Evolutionary conservation across 2,329 filamentous ascomycete species (phyloP).

Genomic region (Mollisia scopiformis): DNA sequence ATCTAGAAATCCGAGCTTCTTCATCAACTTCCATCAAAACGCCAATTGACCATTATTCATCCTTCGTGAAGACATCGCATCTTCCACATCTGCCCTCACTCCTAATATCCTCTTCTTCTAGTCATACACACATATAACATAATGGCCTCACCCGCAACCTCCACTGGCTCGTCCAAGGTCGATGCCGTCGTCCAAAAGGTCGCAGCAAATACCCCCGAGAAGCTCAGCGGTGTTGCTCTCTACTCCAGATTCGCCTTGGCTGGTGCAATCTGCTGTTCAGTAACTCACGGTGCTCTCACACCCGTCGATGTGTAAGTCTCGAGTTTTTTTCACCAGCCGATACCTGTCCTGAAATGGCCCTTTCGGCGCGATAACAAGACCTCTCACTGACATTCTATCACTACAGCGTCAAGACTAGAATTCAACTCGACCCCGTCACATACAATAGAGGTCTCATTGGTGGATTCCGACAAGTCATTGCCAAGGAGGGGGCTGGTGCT

Average conservation of each 20-base stretch:
- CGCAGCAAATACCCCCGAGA: conserved; percentile 39
- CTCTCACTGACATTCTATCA: conserved; percentile 27
- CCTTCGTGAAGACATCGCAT: conserved; percentile 17
- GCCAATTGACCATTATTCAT: conserved; percentile 12
- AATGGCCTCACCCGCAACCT: conserved; percentile 31
- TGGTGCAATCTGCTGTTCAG: conserved; percentile 95
- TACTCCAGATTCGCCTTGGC: conserved; percentile 98
- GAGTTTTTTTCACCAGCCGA: background rate
- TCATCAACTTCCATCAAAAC: background rate
- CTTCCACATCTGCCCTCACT: conserved; percentile 30
- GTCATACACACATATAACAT: conserved; percentile 20
- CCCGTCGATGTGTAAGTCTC: conserved; percentile 98
- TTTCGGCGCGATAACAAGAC: conserved; percentile 19
- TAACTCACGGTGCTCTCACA: conserved; percentile 96
- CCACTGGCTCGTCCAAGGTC: conserved; percentile 37
- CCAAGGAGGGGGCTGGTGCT: conserved; percentile 82
- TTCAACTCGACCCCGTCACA: conserved; percentile 87
- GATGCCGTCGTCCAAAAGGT: conserved; percentile 37
- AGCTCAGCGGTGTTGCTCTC: conserved; percentile 68
- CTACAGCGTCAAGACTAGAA: conserved; percentile 88
- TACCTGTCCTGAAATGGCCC: conserved; percentile 3
- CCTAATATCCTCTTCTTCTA: conserved; percentile 21
- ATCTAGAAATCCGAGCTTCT: background rate
- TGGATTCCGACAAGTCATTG: conserved; percentile 83
- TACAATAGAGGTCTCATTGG: conserved; percentile 89